Evolutionary conservation across 176 grass and related monocot genomes (phyloP).

Genomic region (Hordeum marinum): DNA sequence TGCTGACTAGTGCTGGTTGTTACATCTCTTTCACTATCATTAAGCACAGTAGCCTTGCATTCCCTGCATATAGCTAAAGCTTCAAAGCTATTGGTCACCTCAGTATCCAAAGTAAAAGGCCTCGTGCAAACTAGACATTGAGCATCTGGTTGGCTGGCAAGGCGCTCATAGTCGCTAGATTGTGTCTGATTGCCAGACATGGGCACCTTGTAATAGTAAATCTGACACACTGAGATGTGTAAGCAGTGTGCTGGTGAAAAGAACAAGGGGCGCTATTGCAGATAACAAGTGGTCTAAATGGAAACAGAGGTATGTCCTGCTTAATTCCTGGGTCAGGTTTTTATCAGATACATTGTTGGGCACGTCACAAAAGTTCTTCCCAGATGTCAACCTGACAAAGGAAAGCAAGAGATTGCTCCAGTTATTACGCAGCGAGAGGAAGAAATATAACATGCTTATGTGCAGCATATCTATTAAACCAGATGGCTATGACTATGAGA

Average conservation of each 20-base stretch:
- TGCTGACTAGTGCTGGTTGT: slow-evolving; percentile 21
- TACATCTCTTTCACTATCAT: slow-evolving; percentile 29
- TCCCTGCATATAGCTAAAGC: slow-evolving; percentile 58
- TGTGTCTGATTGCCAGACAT: slow-evolving; percentile 21
- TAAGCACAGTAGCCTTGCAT: slow-evolving; percentile 35
- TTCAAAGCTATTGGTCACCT: slow-evolving; percentile 67
- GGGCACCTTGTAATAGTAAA: background rate
- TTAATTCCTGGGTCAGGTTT: background rate
- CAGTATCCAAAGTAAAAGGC: slow-evolving; percentile 58
- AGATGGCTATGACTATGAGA: background rate
- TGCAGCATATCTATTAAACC: background rate
- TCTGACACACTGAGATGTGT: background rate
- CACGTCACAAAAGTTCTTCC: background rate
- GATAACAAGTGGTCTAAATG: background rate
- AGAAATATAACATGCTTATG: background rate
- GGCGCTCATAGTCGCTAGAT: background rate
- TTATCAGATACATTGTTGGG: background rate
- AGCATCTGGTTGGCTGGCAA: slow-evolving; percentile 20
- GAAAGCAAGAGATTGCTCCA: background rate
- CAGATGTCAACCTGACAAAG: slow-evolving; percentile 17
- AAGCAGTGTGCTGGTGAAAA: background rate
- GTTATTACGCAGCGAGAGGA: background rate
- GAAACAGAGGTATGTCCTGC: background rate
- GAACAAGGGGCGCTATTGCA: background rate
- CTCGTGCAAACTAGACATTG: slow-evolving; percentile 81